phyloP scores from a whole-genome alignment of 139 green algal genomes.

The Coelastrella sp. region DNA sequence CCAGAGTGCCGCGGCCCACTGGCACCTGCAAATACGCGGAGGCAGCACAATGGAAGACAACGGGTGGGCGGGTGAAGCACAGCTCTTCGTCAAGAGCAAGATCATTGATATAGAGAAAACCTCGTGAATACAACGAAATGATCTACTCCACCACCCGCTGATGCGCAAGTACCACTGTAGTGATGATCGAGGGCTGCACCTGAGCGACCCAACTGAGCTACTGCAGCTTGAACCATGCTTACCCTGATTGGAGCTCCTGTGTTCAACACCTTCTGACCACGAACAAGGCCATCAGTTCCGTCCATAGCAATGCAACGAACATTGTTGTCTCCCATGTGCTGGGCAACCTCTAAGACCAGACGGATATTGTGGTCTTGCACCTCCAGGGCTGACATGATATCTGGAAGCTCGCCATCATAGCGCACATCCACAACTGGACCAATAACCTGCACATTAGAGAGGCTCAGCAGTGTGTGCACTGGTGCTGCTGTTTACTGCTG shows the following conservation, averaged over 20 bases:
- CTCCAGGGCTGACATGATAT: conserved; percentile 93
- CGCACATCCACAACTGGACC: conserved; percentile 98
- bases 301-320: conserved; percentile 99
- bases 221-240: neutral
- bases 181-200: neutral
- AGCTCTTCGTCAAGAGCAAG: no score
- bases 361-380: conserved; percentile 87
- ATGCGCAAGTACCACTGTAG: neutral
- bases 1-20: conserved; percentile 95
- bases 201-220: neutral
- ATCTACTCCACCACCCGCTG: neutral
- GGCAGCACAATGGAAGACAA: neutral
- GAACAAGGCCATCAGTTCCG: conserved; percentile 94
- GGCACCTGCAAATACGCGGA: conserved; percentile 81
- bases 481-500: neutral
- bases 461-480: neutral
- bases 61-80: no score
- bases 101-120: neutral
- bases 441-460: conserved; percentile 22
- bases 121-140: neutral
- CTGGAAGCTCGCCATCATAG: conserved; percentile 93
- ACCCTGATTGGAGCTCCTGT: conserved; percentile 96
- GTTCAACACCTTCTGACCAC: conserved; percentile 93
- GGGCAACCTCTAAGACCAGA: conserved; percentile 97
- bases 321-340: conserved; percentile 98